phyloP scores from a whole-genome alignment of 2,329 filamentous ascomycete genomes.

The Claviceps pazoutovae region DNA sequence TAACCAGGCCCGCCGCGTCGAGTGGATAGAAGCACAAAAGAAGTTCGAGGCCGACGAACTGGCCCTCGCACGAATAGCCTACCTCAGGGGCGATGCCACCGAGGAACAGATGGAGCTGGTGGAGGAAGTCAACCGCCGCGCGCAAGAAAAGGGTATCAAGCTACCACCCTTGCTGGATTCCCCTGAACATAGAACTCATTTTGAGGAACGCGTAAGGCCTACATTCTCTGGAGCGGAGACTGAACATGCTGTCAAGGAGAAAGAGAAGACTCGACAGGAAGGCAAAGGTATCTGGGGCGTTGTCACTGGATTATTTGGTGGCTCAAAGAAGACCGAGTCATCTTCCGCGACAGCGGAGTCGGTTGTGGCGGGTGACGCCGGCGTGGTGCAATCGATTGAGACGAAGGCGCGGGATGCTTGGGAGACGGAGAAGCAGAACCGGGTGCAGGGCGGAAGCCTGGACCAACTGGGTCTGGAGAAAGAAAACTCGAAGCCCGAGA shows the following conservation, averaged over 20 bases:
- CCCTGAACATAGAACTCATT: conserved; percentile 25
- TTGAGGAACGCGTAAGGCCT: conserved; percentile 22
- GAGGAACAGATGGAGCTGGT: conserved; percentile 42
- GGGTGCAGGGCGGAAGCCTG: conserved; percentile 34
- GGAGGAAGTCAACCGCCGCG: conserved; percentile 39
- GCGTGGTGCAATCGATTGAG: conserved; percentile 14
- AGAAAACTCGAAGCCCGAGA: conserved; percentile 16
- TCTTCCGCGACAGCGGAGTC: conserved; percentile 10
- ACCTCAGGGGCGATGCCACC: conserved; percentile 43
- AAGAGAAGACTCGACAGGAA: conserved; percentile 9
- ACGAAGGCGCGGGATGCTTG: conserved; percentile 30
- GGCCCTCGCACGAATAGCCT: conserved; percentile 43
- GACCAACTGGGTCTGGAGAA: conserved; percentile 33
- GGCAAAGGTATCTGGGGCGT: conserved; percentile 24
- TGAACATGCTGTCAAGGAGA: conserved; percentile 5
- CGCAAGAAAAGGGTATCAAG: conserved; percentile 29
- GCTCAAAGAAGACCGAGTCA: conserved; percentile 5
- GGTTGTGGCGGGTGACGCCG: conserved; percentile 4
- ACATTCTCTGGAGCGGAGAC: conserved; percentile 13
- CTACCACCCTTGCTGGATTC: conserved; percentile 37
- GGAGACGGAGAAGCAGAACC: conserved; percentile 36
- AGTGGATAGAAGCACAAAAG: conserved; percentile 43
- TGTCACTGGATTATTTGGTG: conserved; percentile 18
- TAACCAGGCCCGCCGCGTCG: conserved; percentile 44
- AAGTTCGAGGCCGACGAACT: conserved; percentile 40